Evolutionary conservation across 1,139 yeast genomes (phyloP), one percentile per base, ranked within the genome.

Genomic region (Taphrina populina): DNA sequence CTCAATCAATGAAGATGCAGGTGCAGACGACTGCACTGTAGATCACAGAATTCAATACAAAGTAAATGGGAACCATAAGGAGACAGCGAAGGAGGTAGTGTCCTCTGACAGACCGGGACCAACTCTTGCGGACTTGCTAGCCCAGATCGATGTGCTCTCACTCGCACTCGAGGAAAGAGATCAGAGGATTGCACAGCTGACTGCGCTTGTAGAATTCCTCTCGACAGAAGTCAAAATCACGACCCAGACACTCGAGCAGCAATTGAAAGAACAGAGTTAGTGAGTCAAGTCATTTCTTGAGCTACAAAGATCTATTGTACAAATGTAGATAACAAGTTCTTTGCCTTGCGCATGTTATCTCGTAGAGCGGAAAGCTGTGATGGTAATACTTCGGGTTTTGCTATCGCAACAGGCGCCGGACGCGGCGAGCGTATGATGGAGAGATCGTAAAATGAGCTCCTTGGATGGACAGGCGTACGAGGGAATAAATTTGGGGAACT

Each of bases 361-460:
- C 24, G 43, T 23, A 37, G 24, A 23, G 10, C n/a, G 7, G 43
- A 37, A 27, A 37, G 24, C 13, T 37, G 43, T 10, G 29, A 29
- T n/a, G 43, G 43, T 34, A 23, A 26, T 15, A 45, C 26, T 21
- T 35, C 52, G 10, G 26, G 32, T 26, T 21, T 17, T 11, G 23
- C 23, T n/a, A 21, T 36, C 27, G 23, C 11, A 4, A 36, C 8
- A n/a, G 11, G 13, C 20, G 27, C 23, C 15, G 41, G 27, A 13
- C 23, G 41, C 26, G 23, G 24, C 13, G 41, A 17, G 27, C 20
- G 11, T 17, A 36, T 6, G 11, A 8, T 13, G n/a, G n/a, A n/a
- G n/a, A 40, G 11, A 30, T 49, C 54, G 33, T 49, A 49, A 23
- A 49, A 49, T 6, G 54, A 49, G 20, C 26, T 49, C 13, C 46